phyloP scores from a whole-genome alignment of 805 yeast species.

The Candida bentonensis region DNA sequence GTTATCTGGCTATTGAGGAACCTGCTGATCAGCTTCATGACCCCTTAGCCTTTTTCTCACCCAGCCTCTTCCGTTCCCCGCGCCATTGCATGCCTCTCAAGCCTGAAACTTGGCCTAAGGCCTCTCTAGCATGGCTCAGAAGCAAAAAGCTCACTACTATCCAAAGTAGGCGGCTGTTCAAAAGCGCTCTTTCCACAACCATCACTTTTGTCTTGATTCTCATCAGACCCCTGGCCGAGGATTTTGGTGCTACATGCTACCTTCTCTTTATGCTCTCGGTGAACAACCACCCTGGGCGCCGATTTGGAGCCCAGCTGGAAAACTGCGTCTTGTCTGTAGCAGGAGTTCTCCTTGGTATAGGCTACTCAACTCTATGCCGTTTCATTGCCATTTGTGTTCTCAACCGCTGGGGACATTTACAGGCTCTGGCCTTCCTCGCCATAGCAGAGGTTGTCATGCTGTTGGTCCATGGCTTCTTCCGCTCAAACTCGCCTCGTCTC shows the following conservation, averaged over 20 bases:
- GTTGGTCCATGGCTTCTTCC: slow-evolving; percentile 35
- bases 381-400: slow-evolving; percentile 20
- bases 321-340: slow-evolving; percentile 26
- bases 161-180: slow-evolving; percentile 8
- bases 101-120: no score
- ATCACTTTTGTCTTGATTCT: slow-evolving; percentile 29
- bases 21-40: no score
- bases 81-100: no score
- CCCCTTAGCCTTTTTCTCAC: no score
- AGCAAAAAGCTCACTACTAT: slow-evolving; percentile 2
- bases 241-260: slow-evolving; percentile 29
- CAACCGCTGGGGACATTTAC: slow-evolving; percentile 14
- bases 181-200: slow-evolving; percentile 6
- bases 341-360: slow-evolving; percentile 30
- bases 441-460: slow-evolving; percentile 33
- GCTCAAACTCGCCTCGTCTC: slow-evolving; percentile 32
- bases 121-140: no score
- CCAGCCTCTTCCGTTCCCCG: no score
- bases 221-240: slow-evolving; percentile 22
- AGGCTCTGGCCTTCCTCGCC: slow-evolving; percentile 31
- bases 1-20: no score
- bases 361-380: slow-evolving; percentile 28
- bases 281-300: slow-evolving; percentile 36
- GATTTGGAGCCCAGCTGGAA: slow-evolving; percentile 35
- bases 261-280: slow-evolving; percentile 33